Evolutionary conservation across 176 grass and related monocot genomes (phyloP).

Genomic region (Bothriochloa decipiens): DNA sequence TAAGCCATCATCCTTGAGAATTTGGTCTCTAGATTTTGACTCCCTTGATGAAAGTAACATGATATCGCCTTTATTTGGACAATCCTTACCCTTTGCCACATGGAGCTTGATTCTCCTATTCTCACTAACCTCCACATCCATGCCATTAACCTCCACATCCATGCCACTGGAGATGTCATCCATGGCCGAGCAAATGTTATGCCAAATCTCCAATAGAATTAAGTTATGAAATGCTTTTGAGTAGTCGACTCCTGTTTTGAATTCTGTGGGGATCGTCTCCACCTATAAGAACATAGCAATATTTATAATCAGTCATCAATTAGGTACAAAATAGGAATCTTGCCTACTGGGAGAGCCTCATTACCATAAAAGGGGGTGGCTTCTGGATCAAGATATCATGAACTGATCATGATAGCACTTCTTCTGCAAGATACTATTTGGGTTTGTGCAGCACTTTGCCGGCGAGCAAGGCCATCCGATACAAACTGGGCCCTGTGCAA

Average conservation of each 20-base stretch:
- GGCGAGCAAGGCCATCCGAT: too few species aligned
- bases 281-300: too few species aligned
- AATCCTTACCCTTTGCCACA: too few species aligned
- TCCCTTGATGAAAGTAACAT: too few species aligned
- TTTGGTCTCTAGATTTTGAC: too few species aligned
- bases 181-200: neutral
- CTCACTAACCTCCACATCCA: neutral
- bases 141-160: too few species aligned
- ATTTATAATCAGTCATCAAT: neutral
- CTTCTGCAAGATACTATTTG: neutral
- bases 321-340: constrained; percentile 12
- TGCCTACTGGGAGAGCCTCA: neutral
- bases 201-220: too few species aligned
- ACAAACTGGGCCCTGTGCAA: too few species aligned
- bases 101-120: neutral
- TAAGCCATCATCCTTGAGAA: neutral
- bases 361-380: neutral
- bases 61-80: too few species aligned
- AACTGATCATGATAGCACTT: constrained; percentile 14
- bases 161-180: neutral
- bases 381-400: neutral
- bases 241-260: too few species aligned
- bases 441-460: neutral
- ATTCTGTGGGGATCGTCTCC: too few species aligned
- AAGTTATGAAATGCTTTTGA: too few species aligned